phyloP scores from a whole-genome alignment of 345 rosid genomes.

The Chamaenerion angustifolium region DNA sequence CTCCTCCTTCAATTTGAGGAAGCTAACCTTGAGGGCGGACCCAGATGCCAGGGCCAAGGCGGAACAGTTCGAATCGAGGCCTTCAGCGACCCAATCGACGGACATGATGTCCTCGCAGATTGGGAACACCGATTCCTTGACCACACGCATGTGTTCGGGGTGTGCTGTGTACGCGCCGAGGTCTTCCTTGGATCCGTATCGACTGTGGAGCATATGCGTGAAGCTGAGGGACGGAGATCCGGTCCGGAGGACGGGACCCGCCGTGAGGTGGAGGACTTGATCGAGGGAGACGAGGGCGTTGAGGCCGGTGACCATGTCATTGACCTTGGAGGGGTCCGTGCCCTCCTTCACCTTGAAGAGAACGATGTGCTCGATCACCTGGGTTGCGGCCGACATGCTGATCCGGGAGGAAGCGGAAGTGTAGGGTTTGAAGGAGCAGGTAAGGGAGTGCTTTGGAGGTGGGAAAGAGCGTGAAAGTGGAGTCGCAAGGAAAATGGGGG shows the following conservation, averaged over 20 bases:
- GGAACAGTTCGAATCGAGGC: conserved; percentile 8
- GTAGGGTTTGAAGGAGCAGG: conserved; percentile 10
- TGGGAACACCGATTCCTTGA: conserved; percentile 43
- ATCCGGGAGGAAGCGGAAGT: conserved; percentile 4
- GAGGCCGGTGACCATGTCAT: conserved; percentile 43
- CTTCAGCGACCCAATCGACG: conserved; percentile 58
- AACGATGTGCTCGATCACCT: conserved; percentile 58
- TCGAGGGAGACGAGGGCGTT: conserved; percentile 40
- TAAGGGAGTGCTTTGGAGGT: background rate
- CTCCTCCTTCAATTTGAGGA: conserved; percentile 51
- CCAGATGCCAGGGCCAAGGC: conserved; percentile 21
- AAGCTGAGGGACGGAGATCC: conserved; percentile 32
- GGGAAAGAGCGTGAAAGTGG: conserved; percentile 10
- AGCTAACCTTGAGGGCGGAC: conserved; percentile 25
- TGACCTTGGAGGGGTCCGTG: conserved; percentile 28
- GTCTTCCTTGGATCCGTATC: conserved; percentile 48
- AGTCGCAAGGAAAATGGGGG: conserved; percentile 2
- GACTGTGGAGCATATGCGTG: conserved; percentile 87
- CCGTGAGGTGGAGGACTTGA: conserved; percentile 48
- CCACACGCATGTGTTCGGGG: conserved; percentile 51
- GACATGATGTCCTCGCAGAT: conserved; percentile 73
- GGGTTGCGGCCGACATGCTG: conserved; percentile 21
- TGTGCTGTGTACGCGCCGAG: conserved; percentile 39
- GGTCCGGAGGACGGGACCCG: conserved; percentile 39
- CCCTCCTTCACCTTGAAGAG: conserved; percentile 60